These are phyloP conservation scores for Quercus tomentella DNA, from an alignment of 331 rosid species.

Conservation along the genomic window DNA sequence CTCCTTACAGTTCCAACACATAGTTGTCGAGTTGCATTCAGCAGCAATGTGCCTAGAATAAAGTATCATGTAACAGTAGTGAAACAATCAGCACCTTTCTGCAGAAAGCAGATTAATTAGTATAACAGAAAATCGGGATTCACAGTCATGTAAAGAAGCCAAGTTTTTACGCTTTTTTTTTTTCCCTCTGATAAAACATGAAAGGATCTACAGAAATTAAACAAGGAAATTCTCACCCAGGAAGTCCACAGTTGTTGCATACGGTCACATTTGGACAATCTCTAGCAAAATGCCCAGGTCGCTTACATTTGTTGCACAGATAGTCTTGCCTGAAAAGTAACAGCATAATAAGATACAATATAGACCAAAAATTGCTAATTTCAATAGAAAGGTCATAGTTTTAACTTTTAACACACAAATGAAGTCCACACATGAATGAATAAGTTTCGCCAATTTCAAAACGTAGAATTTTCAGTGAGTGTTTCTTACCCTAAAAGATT, in stretches of 20 bases:
- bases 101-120: neutral
- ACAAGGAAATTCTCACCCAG: conserved; percentile 14
- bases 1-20: conserved; percentile 29
- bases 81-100: neutral
- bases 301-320: conserved; percentile 24
- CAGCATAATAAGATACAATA: neutral
- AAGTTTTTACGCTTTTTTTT: neutral
- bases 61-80: neutral
- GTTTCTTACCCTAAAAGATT: no score
- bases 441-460: neutral
- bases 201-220: no score
- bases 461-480: no score
- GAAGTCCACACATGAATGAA: neutral
- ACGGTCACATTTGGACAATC: conserved; percentile 17
- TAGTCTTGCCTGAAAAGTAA: conserved; percentile 12
- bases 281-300: conserved; percentile 27
- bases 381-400: neutral
- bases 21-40: conserved; percentile 12
- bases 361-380: neutral
- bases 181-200: no score
- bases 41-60: conserved; percentile 23
- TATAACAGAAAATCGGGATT: neutral
- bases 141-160: neutral
- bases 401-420: neutral
- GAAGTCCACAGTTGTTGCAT: conserved; percentile 27